Conservation (phyloP, 2,329 filamentous ascomycete species). For the Fusarium brachygibbosum region DNA sequence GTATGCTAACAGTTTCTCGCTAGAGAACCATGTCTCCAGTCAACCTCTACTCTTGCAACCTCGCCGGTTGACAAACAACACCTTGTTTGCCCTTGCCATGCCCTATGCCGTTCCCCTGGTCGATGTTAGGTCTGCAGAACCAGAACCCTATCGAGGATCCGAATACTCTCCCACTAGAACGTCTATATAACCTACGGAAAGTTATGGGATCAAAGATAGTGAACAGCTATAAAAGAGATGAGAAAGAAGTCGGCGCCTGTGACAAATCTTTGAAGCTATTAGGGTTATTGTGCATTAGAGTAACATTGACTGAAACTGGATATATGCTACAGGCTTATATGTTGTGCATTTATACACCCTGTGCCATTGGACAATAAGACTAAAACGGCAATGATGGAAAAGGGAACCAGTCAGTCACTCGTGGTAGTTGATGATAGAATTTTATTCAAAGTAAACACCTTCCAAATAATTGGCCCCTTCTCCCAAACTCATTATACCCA, state of each 20-base stretch:
- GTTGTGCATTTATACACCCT: background rate
- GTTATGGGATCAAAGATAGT: background rate
- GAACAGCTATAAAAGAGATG: background rate
- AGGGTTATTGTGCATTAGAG: background rate
- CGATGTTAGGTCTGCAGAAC: background rate
- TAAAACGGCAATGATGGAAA: background rate
- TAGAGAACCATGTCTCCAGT: background rate
- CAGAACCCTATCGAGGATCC: background rate
- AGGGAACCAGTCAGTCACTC: background rate
- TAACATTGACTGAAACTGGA: accelerated
- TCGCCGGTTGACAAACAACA: background rate
- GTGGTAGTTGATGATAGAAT: background rate
- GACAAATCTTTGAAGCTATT: background rate
- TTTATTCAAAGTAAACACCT: no score
- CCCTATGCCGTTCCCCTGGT: background rate
- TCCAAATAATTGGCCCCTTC: background rate
- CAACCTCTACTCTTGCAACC: background rate
- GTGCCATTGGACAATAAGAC: background rate
- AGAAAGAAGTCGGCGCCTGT: background rate
- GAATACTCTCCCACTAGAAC: background rate
- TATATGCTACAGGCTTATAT: background rate
- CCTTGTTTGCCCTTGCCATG: background rate
- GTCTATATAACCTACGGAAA: background rate
- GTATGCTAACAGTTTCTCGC: background rate
- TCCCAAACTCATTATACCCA: background rate